Evolutionary conservation across 257 asterid genomes (phyloP).

Genomic region (Nicotiana obtusifolia): DNA sequence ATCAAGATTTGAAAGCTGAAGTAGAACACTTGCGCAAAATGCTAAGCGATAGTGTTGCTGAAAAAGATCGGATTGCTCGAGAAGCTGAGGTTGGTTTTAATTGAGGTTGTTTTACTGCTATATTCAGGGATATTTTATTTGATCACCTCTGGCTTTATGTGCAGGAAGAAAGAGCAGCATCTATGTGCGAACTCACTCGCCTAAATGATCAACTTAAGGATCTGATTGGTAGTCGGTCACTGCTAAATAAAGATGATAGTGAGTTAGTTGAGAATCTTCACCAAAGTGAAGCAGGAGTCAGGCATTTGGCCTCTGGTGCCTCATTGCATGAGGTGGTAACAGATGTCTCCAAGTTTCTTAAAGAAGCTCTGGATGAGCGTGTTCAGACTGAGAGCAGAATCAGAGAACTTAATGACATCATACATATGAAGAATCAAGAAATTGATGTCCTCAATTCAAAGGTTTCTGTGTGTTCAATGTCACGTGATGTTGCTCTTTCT

Average conservation of each 20-base stretch:
- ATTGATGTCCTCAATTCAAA: conserved; percentile 51
- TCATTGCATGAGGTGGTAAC: conserved; percentile 48
- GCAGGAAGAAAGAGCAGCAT: conserved; percentile 61
- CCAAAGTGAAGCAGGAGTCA: conserved; percentile 1
- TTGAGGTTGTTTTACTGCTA: neutral
- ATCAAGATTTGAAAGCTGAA: conserved; percentile 46
- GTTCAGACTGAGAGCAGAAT: conserved; percentile 30
- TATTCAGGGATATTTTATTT: conserved; percentile 6
- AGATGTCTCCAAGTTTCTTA: conserved; percentile 43
- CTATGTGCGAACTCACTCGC: conserved; percentile 41
- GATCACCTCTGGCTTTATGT: conserved; percentile 10
- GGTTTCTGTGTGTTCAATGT: conserved; percentile 43
- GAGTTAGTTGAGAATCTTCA: conserved; percentile 22
- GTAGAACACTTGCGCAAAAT: conserved; percentile 46
- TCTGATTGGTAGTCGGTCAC: conserved; percentile 24
- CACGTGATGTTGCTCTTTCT: conserved; percentile 26
- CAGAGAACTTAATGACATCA: conserved; percentile 39
- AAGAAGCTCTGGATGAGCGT: conserved; percentile 27
- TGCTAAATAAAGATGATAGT: conserved; percentile 23
- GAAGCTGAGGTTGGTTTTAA: conserved; percentile 52
- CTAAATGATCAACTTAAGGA: conserved; percentile 42
- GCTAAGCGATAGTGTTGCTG: conserved; percentile 49
- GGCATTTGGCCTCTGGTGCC: conserved; percentile 23
- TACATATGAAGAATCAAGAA: conserved; percentile 51
- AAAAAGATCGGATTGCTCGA: conserved; percentile 41